Conservation (phyloP, 768 basidiomycete genomes). For the Phanerochaete sordida region DNA sequence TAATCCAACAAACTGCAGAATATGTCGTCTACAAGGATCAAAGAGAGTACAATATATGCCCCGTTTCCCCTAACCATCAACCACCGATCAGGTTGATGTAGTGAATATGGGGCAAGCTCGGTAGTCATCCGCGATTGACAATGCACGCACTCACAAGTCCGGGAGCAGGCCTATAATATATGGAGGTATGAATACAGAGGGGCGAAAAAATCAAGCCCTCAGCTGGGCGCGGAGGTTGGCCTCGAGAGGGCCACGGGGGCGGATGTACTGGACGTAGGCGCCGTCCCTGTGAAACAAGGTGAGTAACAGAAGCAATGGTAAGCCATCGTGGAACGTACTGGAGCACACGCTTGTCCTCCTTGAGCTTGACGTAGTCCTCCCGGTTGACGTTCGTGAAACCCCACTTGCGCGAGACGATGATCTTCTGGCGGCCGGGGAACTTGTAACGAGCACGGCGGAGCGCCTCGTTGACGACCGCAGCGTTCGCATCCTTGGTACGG, state of each 20-base stretch:
- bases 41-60: slow-evolving; percentile 52
- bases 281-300: slow-evolving; percentile 61
- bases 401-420: slow-evolving; percentile 97
- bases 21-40: not conserved
- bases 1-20: not conserved
- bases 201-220: slow-evolving; percentile 48
- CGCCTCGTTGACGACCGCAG: slow-evolving; percentile 90
- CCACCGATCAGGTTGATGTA: slow-evolving; percentile 59
- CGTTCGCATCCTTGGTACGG: slow-evolving; percentile 87
- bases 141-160: not conserved
- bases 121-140: not conserved
- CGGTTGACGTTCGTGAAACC: slow-evolving; percentile 95
- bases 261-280: slow-evolving; percentile 92
- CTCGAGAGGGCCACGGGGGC: slow-evolving; percentile 82
- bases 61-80: slow-evolving; percentile 79
- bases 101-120: slow-evolving; percentile 61
- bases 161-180: slow-evolving; percentile 8
- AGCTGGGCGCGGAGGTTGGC: slow-evolving; percentile 82
- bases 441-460: slow-evolving; percentile 98
- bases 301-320: slow-evolving; percentile 9
- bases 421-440: slow-evolving; percentile 98
- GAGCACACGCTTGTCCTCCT: slow-evolving; percentile 86
- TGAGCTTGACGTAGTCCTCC: slow-evolving; percentile 83
- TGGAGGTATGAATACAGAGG: slow-evolving; percentile 26
- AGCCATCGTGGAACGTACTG: slow-evolving; percentile 61